Conservation (phyloP, 495 filamentous ascomycete species). For the Cercophora scortea region DNA sequence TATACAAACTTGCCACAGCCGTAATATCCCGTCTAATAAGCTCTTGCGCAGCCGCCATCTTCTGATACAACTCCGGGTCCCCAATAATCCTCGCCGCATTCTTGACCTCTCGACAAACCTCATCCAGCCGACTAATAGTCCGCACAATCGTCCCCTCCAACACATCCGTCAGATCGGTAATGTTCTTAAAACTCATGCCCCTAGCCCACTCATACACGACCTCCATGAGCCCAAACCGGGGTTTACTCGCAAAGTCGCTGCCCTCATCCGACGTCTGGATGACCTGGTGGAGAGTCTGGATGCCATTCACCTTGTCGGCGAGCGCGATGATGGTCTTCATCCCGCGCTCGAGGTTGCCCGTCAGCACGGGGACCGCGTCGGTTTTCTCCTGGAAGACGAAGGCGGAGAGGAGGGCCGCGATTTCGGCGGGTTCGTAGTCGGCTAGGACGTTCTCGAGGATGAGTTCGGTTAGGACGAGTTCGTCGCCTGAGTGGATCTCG, state of each 20-base stretch:
- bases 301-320: constrained; percentile 80
- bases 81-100: constrained; percentile 93
- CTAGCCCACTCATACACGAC: constrained; percentile 98
- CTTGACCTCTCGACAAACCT: constrained; percentile 96
- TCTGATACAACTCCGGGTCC: constrained; percentile 85
- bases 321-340: constrained; percentile 80
- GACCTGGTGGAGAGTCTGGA: constrained; percentile 83
- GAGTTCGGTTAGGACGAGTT: constrained; percentile 93
- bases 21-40: constrained; percentile 95
- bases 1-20: constrained; percentile 79
- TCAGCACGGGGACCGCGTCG: constrained; percentile 73
- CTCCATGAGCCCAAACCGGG: constrained; percentile 88
- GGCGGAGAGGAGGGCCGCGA: constrained; percentile 84
- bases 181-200: constrained; percentile 96
- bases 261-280: constrained; percentile 80
- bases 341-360: constrained; percentile 72
- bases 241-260: constrained; percentile 82
- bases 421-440: constrained; percentile 92
- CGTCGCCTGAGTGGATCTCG: constrained; percentile 95
- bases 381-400: constrained; percentile 99
- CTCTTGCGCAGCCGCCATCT: constrained; percentile 96
- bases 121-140: constrained; percentile 84
- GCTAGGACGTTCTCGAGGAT: constrained; percentile 94
- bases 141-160: constrained; percentile 94
- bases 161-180: constrained; percentile 93